Evolutionary conservation across 2,329 filamentous ascomycete species (phyloP).

Genomic region (Sarocladium oryzae): DNA sequence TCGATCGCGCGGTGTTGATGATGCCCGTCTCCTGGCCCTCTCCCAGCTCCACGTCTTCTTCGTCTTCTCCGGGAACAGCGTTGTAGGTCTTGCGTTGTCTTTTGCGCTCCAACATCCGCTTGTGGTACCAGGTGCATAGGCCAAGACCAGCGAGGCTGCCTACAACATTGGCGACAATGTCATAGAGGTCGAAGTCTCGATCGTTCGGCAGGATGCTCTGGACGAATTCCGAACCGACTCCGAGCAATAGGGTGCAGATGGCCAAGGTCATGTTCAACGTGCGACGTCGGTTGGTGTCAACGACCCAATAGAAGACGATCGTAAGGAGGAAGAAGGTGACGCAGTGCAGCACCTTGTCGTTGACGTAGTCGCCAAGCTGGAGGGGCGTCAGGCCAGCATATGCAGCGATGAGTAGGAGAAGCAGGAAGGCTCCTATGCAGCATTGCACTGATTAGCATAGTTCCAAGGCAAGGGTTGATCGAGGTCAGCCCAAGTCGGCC

Average conservation of each 20-base stretch:
- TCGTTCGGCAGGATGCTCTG: constrained; percentile 70
- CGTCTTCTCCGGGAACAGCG: constrained; percentile 57
- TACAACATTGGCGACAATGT: constrained; percentile 81
- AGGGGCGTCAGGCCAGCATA: constrained; percentile 71
- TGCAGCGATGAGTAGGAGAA: constrained; percentile 67
- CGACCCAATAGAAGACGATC: constrained; percentile 88
- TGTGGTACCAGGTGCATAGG: constrained; percentile 86
- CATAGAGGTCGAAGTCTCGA: constrained; percentile 67
- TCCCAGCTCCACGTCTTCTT: constrained; percentile 70
- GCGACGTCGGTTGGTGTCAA: constrained; percentile 83
- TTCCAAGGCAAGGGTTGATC: too few relatives aligned
- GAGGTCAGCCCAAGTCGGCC: too few relatives aligned
- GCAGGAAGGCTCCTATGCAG: constrained; percentile 55
- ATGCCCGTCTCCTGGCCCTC: constrained; percentile 63
- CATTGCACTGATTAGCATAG: not conserved
- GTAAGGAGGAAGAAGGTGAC: constrained; percentile 88
- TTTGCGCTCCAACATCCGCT: constrained; percentile 87
- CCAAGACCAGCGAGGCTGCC: constrained; percentile 68
- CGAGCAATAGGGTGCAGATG: constrained; percentile 66
- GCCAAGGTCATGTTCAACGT: constrained; percentile 76
- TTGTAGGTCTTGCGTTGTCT: constrained; percentile 67
- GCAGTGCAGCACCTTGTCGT: constrained; percentile 87
- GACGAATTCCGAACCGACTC: constrained; percentile 68
- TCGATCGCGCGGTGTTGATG: constrained; percentile 28
- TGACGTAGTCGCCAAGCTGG: constrained; percentile 52